Percentiles rank a stretch among this genome's conserved stretches.
phyloP scores from a whole-genome alignment of 2,329 filamentous ascomycete species.

The Gliomastix tumulicola region DNA sequence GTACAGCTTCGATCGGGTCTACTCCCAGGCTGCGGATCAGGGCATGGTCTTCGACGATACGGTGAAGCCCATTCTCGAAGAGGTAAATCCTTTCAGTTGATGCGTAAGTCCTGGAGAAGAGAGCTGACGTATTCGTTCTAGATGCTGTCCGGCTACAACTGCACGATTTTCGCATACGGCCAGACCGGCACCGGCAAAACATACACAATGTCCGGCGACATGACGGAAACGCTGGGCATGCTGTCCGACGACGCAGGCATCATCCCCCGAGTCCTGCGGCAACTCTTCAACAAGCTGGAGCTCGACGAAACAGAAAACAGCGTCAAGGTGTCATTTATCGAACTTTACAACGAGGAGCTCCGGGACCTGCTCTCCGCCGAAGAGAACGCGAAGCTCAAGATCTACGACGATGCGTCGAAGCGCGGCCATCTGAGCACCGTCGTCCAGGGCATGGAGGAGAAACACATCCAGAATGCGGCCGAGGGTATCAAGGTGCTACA shows the following conservation, averaged over 20 bases:
- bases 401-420: constrained; percentile 84
- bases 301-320: constrained; percentile 72
- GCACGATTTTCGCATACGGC: constrained; percentile 97
- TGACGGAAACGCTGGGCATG: constrained; percentile 78
- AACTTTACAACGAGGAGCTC: constrained; percentile 96
- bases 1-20: constrained; percentile 95
- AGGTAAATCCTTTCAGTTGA: constrained; percentile 59
- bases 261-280: constrained; percentile 83
- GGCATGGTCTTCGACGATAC: constrained; percentile 92
- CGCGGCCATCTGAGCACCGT: constrained; percentile 80
- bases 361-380: constrained; percentile 81
- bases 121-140: constrained; percentile 34
- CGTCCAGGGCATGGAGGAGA: constrained; percentile 97
- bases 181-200: constrained; percentile 98
- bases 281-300: constrained; percentile 80
- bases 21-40: constrained; percentile 91
- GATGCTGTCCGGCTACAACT: constrained; percentile 94
- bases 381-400: constrained; percentile 82
- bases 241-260: constrained; percentile 91
- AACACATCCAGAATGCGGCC: constrained; percentile 77
- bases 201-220: constrained; percentile 98
- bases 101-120: no score
- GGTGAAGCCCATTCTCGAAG: constrained; percentile 84
- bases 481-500: constrained; percentile 87
- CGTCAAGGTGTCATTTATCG: constrained; percentile 97